Base-by-base conservation (phyloP, 2,329 filamentous ascomycete genomes). In the Orbilia ellipsospora region DNA sequence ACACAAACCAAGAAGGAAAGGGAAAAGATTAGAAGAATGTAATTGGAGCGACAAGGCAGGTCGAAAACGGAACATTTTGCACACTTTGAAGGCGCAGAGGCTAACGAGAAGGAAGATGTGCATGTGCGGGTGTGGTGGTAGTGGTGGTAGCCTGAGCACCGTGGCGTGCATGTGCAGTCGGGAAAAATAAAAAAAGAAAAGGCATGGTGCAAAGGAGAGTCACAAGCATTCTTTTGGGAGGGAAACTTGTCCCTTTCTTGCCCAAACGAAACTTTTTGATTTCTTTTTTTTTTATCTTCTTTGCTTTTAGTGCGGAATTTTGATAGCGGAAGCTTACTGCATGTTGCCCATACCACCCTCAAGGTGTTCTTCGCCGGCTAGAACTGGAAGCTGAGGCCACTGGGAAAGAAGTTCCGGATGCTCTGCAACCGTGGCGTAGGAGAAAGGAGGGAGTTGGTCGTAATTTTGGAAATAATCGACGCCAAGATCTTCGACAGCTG, bases 371-470 rank as follows among this genome's bases (percentile, higher is more conserved):
- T 75, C 64, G 36, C 60, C 72, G 61, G 72, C 72, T 60, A 75
- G 64, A 48, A 75, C 72, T 26, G 72, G 72, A 54, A 75, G 62
- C 56, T 75, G 72, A 15, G 72, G 72, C 72, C 72, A 75, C 59
- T 68, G 72, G 10, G 72, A 75, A 68, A 75, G 72, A 26, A 75
- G 64, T 69, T 75, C 72, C 55, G 72, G 72, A 64, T 75, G 72
- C 59, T 75, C 72, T 65, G 72, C 72, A 75, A 75, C 72, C 64
- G 72, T 69, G 44, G 72, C 52, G 54, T 75, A 69, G 12, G 72
- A 75, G 54, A 75, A 75, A 56, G 72, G 72, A 42, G 72, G 72
- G n/a, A 75, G 56, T 56, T 75, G 72, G 20, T 75, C 72, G 26
- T 75, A 75, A 40, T 75, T 75, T 20, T 69, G 72, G 51, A 75